phyloP scores from a whole-genome alignment of 768 basidiomycete species.

The Mycena filopes region DNA sequence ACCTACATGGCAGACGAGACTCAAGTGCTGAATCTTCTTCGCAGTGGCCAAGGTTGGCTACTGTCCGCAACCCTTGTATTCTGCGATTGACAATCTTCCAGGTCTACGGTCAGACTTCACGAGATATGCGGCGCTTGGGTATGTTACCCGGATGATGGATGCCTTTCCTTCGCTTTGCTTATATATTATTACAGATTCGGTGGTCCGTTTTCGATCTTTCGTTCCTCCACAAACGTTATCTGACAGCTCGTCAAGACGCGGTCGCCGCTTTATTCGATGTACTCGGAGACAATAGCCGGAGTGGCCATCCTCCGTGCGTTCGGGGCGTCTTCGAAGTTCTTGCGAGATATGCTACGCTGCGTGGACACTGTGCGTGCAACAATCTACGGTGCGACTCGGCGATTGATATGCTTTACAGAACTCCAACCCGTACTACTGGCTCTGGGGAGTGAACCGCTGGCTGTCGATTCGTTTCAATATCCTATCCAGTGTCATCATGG shows the following conservation, averaged over 20 bases:
- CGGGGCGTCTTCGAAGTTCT: conserved; percentile 87
- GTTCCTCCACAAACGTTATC: background rate
- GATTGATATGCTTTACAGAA: conserved; percentile 44
- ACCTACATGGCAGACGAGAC: background rate
- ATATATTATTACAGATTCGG: conserved; percentile 49
- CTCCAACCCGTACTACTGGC: conserved; percentile 87
- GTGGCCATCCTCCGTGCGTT: conserved; percentile 84
- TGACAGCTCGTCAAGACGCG: conserved; percentile 40
- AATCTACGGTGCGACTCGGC: background rate
- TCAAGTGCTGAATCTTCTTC: conserved; percentile 10
- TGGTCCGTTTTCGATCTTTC: conserved; percentile 29
- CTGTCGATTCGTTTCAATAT: conserved; percentile 85
- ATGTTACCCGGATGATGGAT: conserved; percentile 32
- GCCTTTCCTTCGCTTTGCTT: conserved; percentile 2
- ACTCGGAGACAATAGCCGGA: conserved; percentile 71
- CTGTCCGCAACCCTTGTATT: background rate
- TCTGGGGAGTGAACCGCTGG: conserved; percentile 96
- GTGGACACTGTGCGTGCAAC: conserved; percentile 75
- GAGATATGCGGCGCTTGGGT: conserved; percentile 87
- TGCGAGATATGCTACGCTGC: conserved; percentile 84
- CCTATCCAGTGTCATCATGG: conserved; percentile 76
- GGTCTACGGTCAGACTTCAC: conserved; percentile 84
- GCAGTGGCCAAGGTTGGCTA: conserved; percentile 51
- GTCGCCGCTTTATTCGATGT: conserved; percentile 59
- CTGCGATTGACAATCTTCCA: background rate